phyloP scores from a whole-genome alignment of 1,284 basidiomycete genomes.

The Leccinum insolens region DNA sequence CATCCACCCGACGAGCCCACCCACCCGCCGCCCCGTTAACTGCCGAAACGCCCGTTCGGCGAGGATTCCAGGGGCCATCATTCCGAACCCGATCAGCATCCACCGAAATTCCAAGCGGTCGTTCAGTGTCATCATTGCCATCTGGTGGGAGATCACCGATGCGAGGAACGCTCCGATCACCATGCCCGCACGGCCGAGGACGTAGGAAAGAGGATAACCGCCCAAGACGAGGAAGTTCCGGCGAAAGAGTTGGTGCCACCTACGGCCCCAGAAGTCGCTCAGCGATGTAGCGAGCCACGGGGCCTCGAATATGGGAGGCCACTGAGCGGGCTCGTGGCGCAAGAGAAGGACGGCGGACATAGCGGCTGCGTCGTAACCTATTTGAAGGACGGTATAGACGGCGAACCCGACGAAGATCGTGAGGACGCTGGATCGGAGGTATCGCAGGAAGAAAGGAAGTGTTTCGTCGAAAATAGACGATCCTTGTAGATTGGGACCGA shows the following conservation, averaged over 20 bases:
- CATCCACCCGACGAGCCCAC: slow-evolving; percentile 48
- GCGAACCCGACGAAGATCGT: slow-evolving; percentile 42
- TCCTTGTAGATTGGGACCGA: slow-evolving; percentile 38
- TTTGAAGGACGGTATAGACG: slow-evolving; percentile 46
- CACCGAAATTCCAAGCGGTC: slow-evolving; percentile 48
- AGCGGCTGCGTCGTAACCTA: slow-evolving; percentile 39
- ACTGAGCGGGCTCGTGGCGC: slow-evolving; percentile 36
- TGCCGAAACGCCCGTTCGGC: slow-evolving; percentile 50
- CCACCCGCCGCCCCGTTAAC: slow-evolving; percentile 43
- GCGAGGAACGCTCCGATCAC: slow-evolving; percentile 57
- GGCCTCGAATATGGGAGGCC: slow-evolving; percentile 41
- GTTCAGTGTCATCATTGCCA: slow-evolving; percentile 56
- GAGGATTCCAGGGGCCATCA: slow-evolving; percentile 53
- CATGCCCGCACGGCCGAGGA: slow-evolving; percentile 49
- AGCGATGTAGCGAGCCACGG: slow-evolving; percentile 44
- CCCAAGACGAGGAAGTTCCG: slow-evolving; percentile 28
- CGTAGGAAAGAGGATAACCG: slow-evolving; percentile 26
- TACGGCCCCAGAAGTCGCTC: slow-evolving; percentile 44
- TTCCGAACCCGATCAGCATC: slow-evolving; percentile 24
- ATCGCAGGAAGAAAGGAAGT: slow-evolving; percentile 43
- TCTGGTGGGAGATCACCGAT: slow-evolving; percentile 60
- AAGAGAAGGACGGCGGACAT: slow-evolving; percentile 43
- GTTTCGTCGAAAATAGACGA: slow-evolving; percentile 49
- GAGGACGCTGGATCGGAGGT: slow-evolving; percentile 46
- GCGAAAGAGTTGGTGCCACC: slow-evolving; percentile 48